Conservation (phyloP, 352 stramenopile species). For the Phytopythium ostracodes region DNA sequence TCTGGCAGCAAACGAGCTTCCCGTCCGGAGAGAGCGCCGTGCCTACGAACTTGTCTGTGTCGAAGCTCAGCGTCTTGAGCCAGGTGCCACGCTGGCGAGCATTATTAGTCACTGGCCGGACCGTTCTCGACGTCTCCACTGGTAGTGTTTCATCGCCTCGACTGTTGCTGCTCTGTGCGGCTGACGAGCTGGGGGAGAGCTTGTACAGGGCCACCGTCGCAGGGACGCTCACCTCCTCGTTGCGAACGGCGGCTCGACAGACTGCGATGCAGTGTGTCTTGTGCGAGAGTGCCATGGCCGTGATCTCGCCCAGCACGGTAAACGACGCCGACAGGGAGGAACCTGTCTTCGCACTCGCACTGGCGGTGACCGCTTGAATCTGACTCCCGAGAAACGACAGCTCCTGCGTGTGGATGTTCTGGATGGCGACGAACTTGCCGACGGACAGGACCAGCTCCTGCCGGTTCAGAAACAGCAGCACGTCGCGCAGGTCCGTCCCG, state of each 20-base stretch:
- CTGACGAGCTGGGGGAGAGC: constrained; percentile 1
- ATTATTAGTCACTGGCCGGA: background rate
- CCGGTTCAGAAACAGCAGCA: constrained; percentile 47
- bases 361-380: background rate
- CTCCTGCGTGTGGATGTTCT: constrained; percentile 63
- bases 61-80: constrained; percentile 46
- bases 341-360: background rate
- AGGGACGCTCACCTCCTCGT: constrained; percentile 12
- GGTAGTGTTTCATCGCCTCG: background rate
- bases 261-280: constrained; percentile 52
- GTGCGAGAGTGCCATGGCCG: constrained; percentile 56
- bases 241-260: constrained; percentile 40
- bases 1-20: constrained; percentile 60
- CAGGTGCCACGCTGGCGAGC: constrained; percentile 9
- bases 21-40: constrained; percentile 62
- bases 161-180: constrained; percentile 3
- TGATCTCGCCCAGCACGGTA: constrained; percentile 50
- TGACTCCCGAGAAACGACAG: constrained; percentile 42
- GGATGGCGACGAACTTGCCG: constrained; percentile 62
- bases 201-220: constrained; percentile 41
- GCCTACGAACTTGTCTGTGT: constrained; percentile 46
- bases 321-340: constrained; percentile 1
- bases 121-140: constrained; percentile 7
- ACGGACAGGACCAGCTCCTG: constrained; percentile 59
- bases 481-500: constrained; percentile 44